A percentile compares a stretch with the other conserved stretches of the same genome.
Evolutionary conservation across 2,329 filamentous ascomycete species (phyloP).

Genomic region (Trichoderma cornu-damae): DNA sequence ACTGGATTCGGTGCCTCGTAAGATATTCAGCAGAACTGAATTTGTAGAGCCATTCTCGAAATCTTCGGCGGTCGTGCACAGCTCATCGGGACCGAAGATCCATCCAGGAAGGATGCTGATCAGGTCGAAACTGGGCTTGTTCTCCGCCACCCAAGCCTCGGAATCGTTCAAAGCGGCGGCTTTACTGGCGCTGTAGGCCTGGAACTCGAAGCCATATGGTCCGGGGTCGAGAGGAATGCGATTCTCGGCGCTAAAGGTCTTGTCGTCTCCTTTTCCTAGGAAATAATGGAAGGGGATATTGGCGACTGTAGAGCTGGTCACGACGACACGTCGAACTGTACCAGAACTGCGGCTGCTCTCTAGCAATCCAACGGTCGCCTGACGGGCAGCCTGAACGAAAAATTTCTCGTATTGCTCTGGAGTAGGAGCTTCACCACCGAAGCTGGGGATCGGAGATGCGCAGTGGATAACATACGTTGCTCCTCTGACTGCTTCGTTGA

Average conservation of each 20-base stretch:
- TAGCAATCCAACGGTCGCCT: not conserved
- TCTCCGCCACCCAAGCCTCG: not conserved
- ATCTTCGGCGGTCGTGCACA: not conserved
- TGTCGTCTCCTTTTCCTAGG: not conserved
- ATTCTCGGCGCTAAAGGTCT: not conserved
- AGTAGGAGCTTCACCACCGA: not conserved
- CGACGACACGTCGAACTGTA: not conserved
- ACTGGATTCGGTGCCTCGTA: not conserved
- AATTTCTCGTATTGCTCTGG: not conserved
- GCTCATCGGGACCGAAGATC: not conserved
- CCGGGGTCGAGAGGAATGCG: not conserved
- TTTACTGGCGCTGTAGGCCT: not conserved
- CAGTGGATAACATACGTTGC: constrained; percentile 1
- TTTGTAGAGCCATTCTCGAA: not conserved
- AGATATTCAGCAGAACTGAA: not conserved
- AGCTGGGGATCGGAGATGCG: not conserved
- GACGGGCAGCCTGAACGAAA: not conserved
- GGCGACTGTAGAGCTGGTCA: not conserved
- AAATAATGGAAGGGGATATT: not conserved
- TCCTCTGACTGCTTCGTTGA: constrained; percentile 9
- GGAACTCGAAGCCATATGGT: not conserved
- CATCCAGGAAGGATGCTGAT: constrained; percentile 7
- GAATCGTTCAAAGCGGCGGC: not conserved
- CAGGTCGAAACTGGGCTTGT: not conserved
- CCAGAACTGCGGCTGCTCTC: not conserved